Base-by-base conservation (phyloP, 352 stramenopile species). In the Pythium insidiosum region DNA sequence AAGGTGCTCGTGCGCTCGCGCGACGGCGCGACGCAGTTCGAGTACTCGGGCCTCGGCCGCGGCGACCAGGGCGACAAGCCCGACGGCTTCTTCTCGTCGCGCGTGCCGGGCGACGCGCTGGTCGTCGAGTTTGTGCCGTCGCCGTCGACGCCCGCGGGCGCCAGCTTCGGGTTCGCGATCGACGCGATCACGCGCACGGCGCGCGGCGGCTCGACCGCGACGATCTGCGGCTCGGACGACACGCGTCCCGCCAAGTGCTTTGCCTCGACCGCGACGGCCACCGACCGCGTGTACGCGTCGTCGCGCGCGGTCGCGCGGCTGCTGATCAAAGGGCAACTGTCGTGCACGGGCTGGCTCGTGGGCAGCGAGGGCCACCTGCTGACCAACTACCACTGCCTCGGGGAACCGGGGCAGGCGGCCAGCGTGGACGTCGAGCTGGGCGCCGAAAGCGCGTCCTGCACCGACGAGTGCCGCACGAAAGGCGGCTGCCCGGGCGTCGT, bases 391-490 rank as follows among this genome's bases (percentile, higher is more conserved):
- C 57, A 66, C 49, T 66, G 57, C 43, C 36, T 66, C 19, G 34
- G 44, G 4, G 34, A 39, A 34, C n/a, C 21, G 7, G 29, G 45
- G n/a, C n/a, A 58, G 6, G 40, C 47, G 13, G 15, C 21, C 15
- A 38, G 24, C 25, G 40, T 26, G 19, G 54, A 63, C 29, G 42
- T 46, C 30, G 52, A 60, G 39, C 39, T 55, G 29, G 13, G 26
- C 6, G 52, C 46, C 37, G 52, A 60, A 37, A 60, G 44, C 38
- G 19, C 29, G 15, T 50, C 45, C n/a, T 90, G 77, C 30, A 58
- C 53, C 16, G 64, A 65, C 11, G 37, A 80, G 23, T 87, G 69
- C 39, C 57, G 63, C 38, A 43, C 22, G 5, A 56, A 63, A 28
- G 49, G 72, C 11, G 63, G 67, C 4, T 89, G 77, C 26, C 24